phyloP scores from a whole-genome alignment of 192 early-diverging fungal genomes.

The Mortierella claussenii region DNA sequence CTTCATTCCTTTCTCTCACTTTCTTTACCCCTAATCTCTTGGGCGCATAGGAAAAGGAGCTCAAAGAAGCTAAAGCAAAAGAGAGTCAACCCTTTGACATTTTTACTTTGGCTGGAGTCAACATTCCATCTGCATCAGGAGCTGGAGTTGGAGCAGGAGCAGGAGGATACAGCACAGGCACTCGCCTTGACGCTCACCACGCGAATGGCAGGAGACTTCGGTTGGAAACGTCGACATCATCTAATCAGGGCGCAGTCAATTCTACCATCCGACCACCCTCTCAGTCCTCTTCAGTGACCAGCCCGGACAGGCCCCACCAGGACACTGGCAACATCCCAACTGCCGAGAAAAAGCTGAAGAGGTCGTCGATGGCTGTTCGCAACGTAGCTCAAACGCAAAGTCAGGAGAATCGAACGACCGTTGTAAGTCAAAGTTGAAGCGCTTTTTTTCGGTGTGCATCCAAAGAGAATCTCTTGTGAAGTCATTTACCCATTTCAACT shows the following conservation, averaged over 20 bases:
- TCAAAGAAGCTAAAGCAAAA: conserved; percentile 42
- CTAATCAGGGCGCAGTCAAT: background rate
- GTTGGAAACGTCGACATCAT: background rate
- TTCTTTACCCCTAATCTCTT: background rate
- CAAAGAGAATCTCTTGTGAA: too few relatives aligned
- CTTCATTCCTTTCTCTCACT: background rate
- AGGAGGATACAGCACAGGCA: background rate
- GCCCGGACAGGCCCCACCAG: background rate
- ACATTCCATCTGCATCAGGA: conserved; percentile 15
- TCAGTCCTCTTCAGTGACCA: background rate
- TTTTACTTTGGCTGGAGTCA: conserved; percentile 45
- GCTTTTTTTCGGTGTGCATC: background rate
- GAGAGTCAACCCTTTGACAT: conserved; percentile 47
- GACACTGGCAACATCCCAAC: background rate
- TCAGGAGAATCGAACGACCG: background rate
- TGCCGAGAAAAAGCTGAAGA: conserved; percentile 33
- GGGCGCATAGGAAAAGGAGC: conserved; percentile 45
- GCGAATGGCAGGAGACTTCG: conserved; percentile 1
- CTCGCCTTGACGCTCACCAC: conserved; percentile 2
- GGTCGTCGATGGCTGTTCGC: conserved; percentile 40
- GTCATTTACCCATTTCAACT: too few relatives aligned
- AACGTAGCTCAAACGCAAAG: conserved; percentile 1
- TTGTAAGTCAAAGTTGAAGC: background rate
- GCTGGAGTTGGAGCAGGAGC: background rate
- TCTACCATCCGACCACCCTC: background rate